Percentiles rank a stretch among this genome's conserved stretches.
Evolutionary conservation across 768 basidiomycete genomes (phyloP).

Genomic region (Xanthoconium purpureum): DNA sequence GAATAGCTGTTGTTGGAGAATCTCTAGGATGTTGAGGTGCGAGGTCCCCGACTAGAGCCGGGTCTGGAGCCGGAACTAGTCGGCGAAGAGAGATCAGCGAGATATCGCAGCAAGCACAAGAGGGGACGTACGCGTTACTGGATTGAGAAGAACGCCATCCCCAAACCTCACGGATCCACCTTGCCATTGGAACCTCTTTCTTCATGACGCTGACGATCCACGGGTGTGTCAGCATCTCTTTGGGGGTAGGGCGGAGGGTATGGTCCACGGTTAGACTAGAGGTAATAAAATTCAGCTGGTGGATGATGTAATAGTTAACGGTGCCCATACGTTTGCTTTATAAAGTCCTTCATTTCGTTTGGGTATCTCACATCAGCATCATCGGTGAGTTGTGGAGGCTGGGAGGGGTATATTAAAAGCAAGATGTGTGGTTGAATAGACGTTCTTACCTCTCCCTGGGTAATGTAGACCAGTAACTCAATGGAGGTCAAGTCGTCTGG

Average conservation of each 20-base stretch:
- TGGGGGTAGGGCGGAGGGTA: conserved; percentile 70
- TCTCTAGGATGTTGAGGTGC: conserved; percentile 25
- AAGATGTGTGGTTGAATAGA: conserved; percentile 2
- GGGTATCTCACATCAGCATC: conserved; percentile 67
- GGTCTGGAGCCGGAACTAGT: conserved; percentile 27
- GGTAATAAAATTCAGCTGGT: conserved; percentile 4
- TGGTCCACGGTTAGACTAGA: conserved; percentile 69
- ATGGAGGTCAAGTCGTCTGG: conserved; percentile 89
- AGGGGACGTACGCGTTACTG: conserved; percentile 19
- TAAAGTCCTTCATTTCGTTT: conserved; percentile 87
- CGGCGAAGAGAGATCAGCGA: not conserved
- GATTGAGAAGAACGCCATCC: conserved; percentile 56
- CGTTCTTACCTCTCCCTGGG: conserved; percentile 63
- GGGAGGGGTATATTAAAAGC: conserved; percentile 10
- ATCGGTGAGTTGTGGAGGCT: conserved; percentile 84
- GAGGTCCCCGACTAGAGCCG: conserved; percentile 30
- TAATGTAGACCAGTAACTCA: conserved; percentile 89
- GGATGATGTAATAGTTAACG: not conserved
- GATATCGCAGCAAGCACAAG: not conserved
- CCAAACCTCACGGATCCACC: conserved; percentile 86
- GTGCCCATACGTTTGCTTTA: conserved; percentile 69
- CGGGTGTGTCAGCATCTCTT: conserved; percentile 76
- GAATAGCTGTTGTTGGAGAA: not conserved
- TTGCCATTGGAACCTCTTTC: conserved; percentile 83
- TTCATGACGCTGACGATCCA: conserved; percentile 79